phyloP scores from a whole-genome alignment of 2,329 filamentous ascomycete species.

The Hymenoscyphus albidus region DNA sequence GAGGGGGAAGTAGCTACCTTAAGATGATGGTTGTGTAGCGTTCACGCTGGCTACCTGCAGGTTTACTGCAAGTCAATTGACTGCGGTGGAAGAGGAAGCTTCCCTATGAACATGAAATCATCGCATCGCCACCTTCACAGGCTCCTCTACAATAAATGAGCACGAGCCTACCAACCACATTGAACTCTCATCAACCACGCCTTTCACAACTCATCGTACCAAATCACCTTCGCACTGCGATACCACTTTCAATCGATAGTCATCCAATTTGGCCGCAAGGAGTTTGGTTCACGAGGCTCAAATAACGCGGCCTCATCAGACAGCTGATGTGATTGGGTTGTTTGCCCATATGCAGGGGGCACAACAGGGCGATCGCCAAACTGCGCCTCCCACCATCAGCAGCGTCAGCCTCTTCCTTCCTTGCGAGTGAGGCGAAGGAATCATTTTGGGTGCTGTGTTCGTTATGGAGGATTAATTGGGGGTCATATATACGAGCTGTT shows the following conservation, averaged over 20 bases:
- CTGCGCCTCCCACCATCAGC: background rate
- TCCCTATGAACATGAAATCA: too few species aligned
- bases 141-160: background rate
- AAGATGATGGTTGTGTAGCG: too few species aligned
- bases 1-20: too few species aligned
- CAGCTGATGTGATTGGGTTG: background rate
- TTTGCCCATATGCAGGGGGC: background rate
- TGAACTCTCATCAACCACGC: background rate
- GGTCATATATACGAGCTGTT: constrained; percentile 2
- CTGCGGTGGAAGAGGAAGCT: too few species aligned
- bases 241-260: background rate
- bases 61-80: too few species aligned
- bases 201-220: background rate
- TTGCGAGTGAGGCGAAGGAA: background rate
- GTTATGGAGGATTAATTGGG: background rate
- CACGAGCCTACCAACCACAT: background rate
- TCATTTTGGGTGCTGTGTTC: background rate
- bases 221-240: background rate
- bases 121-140: background rate
- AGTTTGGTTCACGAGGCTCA: background rate
- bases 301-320: background rate
- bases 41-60: too few species aligned
- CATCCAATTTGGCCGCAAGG: background rate
- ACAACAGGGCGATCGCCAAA: background rate
- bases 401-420: constrained; percentile 1